phyloP scores from a whole-genome alignment of 805 yeast genomes.

The Wickerhamiella sergipiensis region DNA sequence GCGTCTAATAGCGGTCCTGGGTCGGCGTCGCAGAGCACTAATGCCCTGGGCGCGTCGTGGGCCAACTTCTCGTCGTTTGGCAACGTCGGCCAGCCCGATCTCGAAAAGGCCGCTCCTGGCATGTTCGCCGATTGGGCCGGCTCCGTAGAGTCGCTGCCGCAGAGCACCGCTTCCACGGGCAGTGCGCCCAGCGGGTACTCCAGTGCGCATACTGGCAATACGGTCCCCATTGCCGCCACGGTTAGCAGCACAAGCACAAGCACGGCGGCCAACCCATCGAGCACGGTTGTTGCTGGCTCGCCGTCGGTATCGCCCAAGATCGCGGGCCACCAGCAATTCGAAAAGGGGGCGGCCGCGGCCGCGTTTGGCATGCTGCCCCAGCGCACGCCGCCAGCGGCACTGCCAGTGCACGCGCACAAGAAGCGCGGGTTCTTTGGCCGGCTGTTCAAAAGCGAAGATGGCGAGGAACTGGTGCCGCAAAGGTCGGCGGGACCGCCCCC shows the following conservation, averaged over 20 bases:
- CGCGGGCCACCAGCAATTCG: neutral
- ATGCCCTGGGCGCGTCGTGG: neutral
- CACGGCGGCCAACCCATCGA: neutral
- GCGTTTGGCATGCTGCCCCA: neutral
- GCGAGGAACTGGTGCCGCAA: neutral
- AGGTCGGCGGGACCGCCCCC: constrained; percentile 1
- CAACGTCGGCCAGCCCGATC: neutral
- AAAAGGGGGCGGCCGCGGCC: neutral
- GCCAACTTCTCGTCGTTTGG: neutral
- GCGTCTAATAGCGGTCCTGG: neutral
- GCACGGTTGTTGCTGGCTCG: neutral
- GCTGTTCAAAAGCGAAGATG: neutral
- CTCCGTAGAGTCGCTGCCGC: neutral
- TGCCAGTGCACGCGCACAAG: neutral
- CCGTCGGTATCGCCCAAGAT: neutral
- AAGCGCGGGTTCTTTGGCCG: neutral
- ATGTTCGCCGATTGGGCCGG: neutral
- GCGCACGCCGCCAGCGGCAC: neutral
- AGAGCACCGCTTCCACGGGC: neutral
- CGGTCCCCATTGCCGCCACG: neutral
- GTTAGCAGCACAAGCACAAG: neutral
- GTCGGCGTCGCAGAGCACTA: neutral
- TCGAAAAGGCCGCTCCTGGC: neutral
- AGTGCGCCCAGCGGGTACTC: neutral
- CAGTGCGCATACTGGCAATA: neutral